These are phyloP conservation scores for Diaporthe helianthi DNA, from an alignment of 2,329 filamentous ascomycete genomes.

Conservation along the genomic window DNA sequence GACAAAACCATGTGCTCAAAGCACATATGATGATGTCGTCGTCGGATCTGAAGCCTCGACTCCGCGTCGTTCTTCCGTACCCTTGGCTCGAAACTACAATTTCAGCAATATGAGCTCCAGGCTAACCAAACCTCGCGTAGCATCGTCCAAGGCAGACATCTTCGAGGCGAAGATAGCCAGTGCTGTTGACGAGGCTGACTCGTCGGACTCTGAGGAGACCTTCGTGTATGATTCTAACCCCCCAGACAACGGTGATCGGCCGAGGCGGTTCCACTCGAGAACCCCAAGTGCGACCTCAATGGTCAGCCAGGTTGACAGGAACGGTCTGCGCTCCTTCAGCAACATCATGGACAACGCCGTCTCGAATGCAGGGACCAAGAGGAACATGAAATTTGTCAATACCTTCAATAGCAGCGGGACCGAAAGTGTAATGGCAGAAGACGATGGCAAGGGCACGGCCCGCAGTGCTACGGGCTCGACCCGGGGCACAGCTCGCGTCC, in stretches of 20 bases:
- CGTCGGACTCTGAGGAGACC: constrained; percentile 96
- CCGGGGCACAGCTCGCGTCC: constrained; percentile 74
- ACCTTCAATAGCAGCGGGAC: constrained; percentile 70
- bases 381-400: constrained; percentile 96
- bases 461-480: constrained; percentile 68
- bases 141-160: constrained; percentile 94
- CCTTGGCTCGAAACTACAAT: constrained; percentile 40
- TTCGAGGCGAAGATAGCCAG: constrained; percentile 97
- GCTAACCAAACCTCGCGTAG: constrained; percentile 60
- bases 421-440: constrained; percentile 65
- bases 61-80: constrained; percentile 37
- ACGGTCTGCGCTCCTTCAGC: constrained; percentile 68
- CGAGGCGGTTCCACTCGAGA: constrained; percentile 86
- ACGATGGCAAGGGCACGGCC: constrained; percentile 69
- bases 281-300: constrained; percentile 93
- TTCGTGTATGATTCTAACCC: constrained; percentile 99
- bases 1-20: constrained; percentile 45
- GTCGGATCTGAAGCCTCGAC: constrained; percentile 35
- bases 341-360: constrained; percentile 67
- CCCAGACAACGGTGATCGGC: constrained; percentile 68
- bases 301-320: constrained; percentile 72
- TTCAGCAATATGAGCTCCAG: constrained; percentile 49
- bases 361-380: constrained; percentile 70
- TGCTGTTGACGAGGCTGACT: constrained; percentile 94
- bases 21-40: constrained; percentile 41